Evolutionary conservation across 2,329 filamentous ascomycete species (phyloP).

Genomic region (Sarocladiaceae sp.): DNA sequence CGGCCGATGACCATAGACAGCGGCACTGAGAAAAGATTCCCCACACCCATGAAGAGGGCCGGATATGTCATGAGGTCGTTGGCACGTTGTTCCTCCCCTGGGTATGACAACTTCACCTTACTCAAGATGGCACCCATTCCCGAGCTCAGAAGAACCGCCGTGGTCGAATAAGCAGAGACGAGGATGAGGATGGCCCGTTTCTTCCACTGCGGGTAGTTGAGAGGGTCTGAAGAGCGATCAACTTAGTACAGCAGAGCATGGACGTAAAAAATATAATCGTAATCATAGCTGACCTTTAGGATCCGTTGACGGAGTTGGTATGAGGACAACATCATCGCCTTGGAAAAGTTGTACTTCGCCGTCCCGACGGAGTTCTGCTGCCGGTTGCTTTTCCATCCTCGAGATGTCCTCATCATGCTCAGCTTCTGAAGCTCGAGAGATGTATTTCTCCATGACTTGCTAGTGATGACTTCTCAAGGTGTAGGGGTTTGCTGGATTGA

Average conservation of each 20-base stretch:
- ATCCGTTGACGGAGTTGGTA: conserved; percentile 17
- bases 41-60: conserved; percentile 19
- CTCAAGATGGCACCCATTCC: conserved; percentile 9
- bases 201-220: conserved; percentile 20
- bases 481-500: too few relatives aligned
- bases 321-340: conserved; percentile 14
- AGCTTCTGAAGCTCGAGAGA: too few relatives aligned
- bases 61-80: conserved; percentile 23
- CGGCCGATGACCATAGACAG: conserved; percentile 25
- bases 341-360: conserved; percentile 10
- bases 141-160: conserved; percentile 12
- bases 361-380: too few relatives aligned
- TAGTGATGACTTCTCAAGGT: too few relatives aligned
- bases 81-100: conserved; percentile 14
- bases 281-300: conserved; percentile 14
- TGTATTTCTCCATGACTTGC: too few relatives aligned
- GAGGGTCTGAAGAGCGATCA: conserved; percentile 15
- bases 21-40: conserved; percentile 27
- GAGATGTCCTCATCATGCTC: too few relatives aligned
- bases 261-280: background rate
- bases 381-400: too few relatives aligned
- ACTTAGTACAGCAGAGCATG: background rate
- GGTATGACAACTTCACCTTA: conserved; percentile 15
- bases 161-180: conserved; percentile 15
- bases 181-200: conserved; percentile 17